Conservation (phyloP, 352 stramenopile species). For the Achlya hypogyna region DNA sequence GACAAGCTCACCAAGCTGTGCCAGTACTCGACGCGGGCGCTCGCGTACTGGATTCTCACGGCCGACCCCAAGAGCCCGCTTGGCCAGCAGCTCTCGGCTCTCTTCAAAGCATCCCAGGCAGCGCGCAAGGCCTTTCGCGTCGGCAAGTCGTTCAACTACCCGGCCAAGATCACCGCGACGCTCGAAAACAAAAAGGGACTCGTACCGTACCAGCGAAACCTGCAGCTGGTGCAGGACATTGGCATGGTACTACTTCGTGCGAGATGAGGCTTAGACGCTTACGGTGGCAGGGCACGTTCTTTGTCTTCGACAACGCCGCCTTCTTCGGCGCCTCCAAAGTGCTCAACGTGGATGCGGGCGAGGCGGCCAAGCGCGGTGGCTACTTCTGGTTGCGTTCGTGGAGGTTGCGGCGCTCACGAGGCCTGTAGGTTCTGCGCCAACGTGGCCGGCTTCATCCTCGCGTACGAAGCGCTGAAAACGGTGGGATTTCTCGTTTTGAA, state of each 20-base stretch:
- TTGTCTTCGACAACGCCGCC: conserved; percentile 80
- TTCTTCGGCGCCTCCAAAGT: conserved; percentile 77
- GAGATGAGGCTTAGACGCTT: not conserved
- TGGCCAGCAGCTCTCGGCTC: conserved; percentile 46
- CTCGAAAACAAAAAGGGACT: conserved; percentile 46
- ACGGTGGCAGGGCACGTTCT: conserved; percentile 41
- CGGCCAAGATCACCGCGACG: conserved; percentile 59
- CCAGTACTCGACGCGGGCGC: conserved; percentile 75
- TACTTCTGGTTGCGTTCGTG: conserved; percentile 37
- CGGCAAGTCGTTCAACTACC: conserved; percentile 73
- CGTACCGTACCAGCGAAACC: conserved; percentile 37
- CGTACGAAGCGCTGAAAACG: conserved; percentile 58
- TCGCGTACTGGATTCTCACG: conserved; percentile 71
- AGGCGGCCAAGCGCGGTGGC: conserved; percentile 53
- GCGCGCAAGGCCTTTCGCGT: conserved; percentile 79
- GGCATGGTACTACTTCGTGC: conserved; percentile 36
- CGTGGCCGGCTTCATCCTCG: conserved; percentile 63
- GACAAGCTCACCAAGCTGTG: conserved; percentile 84
- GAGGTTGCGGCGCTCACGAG: not conserved
- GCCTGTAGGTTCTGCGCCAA: conserved; percentile 54
- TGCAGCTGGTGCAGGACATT: conserved; percentile 70
- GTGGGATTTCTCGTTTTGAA: conserved; percentile 20
- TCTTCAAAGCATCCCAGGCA: conserved; percentile 77
- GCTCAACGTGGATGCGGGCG: conserved; percentile 48
- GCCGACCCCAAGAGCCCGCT: conserved; percentile 75